phyloP scores from a whole-genome alignment of 768 basidiomycete genomes.

The Termitomyces sp. region DNA sequence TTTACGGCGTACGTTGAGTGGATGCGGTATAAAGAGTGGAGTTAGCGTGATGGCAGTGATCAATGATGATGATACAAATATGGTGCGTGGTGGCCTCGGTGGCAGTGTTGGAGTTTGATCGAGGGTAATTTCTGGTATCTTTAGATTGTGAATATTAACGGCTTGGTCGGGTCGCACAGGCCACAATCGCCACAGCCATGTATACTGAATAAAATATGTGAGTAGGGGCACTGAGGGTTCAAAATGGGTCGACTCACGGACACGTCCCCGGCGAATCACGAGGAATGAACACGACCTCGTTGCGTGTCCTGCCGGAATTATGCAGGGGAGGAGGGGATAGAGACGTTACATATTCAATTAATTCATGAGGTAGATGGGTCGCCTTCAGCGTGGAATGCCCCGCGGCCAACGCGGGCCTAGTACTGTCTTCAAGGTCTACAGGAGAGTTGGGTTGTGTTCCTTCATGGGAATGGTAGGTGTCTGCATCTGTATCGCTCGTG shows the following conservation, averaged over 20 bases:
- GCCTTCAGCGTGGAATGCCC: background rate
- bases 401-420: background rate
- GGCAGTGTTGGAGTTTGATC: background rate
- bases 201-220: background rate
- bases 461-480: conserved; percentile 11
- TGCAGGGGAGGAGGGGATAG: conserved; percentile 13
- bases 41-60: background rate
- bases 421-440: background rate
- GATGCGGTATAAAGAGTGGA: background rate
- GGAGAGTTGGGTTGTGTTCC: background rate
- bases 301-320: conserved; percentile 14
- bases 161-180: conserved; percentile 10
- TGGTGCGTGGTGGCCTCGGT: background rate
- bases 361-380: background rate
- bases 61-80: background rate
- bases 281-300: conserved; percentile 14
- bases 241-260: conserved; percentile 9
- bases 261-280: conserved; percentile 15
- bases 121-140: background rate
- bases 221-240: background rate
- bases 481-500: conserved; percentile 7
- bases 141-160: conserved; percentile 3
- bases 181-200: conserved; percentile 14
- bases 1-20: background rate
- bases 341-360: conserved; percentile 9